These are phyloP conservation scores for Prototheca cutis DNA, from an alignment of 163 green algal genomes.

Conservation along the genomic window DNA sequence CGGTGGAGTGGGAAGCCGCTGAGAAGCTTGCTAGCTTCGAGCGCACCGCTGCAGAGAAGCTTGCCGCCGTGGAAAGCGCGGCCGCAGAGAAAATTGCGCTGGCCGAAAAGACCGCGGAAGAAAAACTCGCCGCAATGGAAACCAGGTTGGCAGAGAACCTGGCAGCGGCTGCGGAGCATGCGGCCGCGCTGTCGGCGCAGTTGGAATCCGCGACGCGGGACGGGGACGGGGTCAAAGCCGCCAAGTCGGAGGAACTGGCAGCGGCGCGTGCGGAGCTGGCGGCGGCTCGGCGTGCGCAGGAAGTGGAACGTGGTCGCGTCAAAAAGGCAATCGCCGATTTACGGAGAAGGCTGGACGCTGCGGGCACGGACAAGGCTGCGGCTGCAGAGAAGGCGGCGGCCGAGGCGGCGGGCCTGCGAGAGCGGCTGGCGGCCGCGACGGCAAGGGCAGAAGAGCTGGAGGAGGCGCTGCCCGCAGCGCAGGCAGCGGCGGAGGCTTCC, in stretches of 20 bases:
- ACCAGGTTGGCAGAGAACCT: no score
- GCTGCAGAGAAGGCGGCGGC: not conserved
- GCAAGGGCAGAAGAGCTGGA: not conserved
- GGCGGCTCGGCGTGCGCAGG: slow-evolving; percentile 26
- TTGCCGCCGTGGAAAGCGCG: no score
- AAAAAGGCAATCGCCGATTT: slow-evolving; percentile 32
- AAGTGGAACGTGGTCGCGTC: slow-evolving; percentile 27
- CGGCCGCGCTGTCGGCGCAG: not conserved
- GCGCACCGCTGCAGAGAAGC: no score
- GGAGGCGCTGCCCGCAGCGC: slow-evolving; percentile 2
- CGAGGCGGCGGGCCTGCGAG: slow-evolving; percentile 1
- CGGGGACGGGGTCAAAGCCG: not conserved
- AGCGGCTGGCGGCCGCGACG: not conserved
- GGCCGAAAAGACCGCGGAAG: no score
- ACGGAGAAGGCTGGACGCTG: slow-evolving; percentile 26
- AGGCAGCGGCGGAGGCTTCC: not conserved
- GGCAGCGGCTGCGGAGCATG: no score
- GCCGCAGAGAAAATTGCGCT: no score
- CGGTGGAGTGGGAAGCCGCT: no score
- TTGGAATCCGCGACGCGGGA: not conserved
- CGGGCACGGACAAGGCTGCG: slow-evolving; percentile 2
- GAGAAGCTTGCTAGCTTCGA: no score
- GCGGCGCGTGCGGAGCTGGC: slow-evolving; percentile 5
- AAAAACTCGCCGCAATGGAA: no score
- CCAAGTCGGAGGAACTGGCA: not conserved